Percentiles rank a stretch among this genome's conserved stretches.
Conservation (phyloP, 1,284 basidiomycete genomes). For the Apiotrichum siamense region DNA sequence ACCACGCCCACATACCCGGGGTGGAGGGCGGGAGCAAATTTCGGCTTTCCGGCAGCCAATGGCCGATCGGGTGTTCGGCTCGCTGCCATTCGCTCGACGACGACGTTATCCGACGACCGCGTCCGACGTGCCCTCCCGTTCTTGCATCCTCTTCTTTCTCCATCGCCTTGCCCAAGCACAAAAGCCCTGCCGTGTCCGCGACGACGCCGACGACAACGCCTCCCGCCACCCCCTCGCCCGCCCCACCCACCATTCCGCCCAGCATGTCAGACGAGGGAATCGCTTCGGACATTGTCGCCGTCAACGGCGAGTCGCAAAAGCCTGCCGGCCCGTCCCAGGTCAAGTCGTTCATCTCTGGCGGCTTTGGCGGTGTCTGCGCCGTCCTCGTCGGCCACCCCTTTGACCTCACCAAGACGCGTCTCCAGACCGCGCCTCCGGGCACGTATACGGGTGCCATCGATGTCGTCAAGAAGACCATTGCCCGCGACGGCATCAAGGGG, state of each 20-base stretch:
- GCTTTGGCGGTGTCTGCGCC: conserved; percentile 65
- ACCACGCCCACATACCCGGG: too few species aligned
- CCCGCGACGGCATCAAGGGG: conserved; percentile 84
- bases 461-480: conserved; percentile 84
- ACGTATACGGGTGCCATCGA: conserved; percentile 89
- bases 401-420: conserved; percentile 89
- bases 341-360: conserved; percentile 85
- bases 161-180: too few species aligned
- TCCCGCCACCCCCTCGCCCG: not conserved
- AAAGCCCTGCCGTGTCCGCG: not conserved
- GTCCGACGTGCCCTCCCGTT: too few species aligned
- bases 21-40: not conserved
- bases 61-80: not conserved
- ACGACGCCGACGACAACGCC: not conserved
- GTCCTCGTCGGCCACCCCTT: conserved; percentile 80
- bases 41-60: not conserved
- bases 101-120: not conserved
- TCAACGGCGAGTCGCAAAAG: conserved; percentile 25
- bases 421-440: conserved; percentile 89
- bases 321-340: conserved; percentile 46
- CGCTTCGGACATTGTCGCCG: conserved; percentile 26
- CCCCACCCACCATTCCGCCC: not conserved
- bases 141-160: too few species aligned
- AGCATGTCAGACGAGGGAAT: conserved; percentile 29
- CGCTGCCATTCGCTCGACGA: not conserved